Percentiles rank a stretch among this genome's conserved stretches.
Conservation (phyloP, 768 basidiomycete genomes). For the Suillus variegatus region DNA sequence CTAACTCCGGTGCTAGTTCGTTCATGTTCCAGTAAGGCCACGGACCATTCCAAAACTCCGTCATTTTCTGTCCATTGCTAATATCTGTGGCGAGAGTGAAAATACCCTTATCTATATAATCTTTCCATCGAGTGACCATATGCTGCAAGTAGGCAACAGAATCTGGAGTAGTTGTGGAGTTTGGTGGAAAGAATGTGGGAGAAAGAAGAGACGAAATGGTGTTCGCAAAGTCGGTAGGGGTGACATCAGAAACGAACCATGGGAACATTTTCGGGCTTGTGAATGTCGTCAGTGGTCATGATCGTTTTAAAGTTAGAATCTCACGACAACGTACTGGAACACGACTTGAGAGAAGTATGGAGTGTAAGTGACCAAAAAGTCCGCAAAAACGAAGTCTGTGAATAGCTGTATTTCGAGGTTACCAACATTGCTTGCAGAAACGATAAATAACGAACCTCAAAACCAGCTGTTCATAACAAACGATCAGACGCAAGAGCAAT, state of each 20-base stretch:
- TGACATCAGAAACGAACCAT: constrained; percentile 97
- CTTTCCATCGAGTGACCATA: constrained; percentile 73
- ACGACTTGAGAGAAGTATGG: constrained; percentile 79
- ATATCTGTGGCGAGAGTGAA: constrained; percentile 61
- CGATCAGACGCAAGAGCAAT: neutral
- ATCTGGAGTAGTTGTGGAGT: constrained; percentile 23
- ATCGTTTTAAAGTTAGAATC: neutral
- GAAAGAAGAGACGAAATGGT: constrained; percentile 60
- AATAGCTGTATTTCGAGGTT: constrained; percentile 57
- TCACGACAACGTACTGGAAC: constrained; percentile 73
- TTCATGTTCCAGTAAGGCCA: constrained; percentile 79
- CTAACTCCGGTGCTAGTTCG: constrained; percentile 50
- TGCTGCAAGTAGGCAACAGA: constrained; percentile 46
- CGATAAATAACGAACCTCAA: constrained; percentile 59
- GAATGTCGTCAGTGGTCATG: constrained; percentile 14
- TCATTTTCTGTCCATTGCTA: constrained; percentile 31
- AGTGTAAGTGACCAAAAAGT: constrained; percentile 89
- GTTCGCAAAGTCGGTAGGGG: constrained; percentile 76
- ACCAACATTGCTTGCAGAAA: neutral
- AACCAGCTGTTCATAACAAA: constrained; percentile 62
- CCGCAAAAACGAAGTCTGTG: constrained; percentile 91
- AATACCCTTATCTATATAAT: constrained; percentile 65
- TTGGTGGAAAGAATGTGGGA: constrained; percentile 55
- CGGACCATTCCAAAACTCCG: constrained; percentile 73
- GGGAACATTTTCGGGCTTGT: constrained; percentile 89